phyloP scores from a whole-genome alignment of 306 rosid genomes.

The Quercus robur region DNA sequence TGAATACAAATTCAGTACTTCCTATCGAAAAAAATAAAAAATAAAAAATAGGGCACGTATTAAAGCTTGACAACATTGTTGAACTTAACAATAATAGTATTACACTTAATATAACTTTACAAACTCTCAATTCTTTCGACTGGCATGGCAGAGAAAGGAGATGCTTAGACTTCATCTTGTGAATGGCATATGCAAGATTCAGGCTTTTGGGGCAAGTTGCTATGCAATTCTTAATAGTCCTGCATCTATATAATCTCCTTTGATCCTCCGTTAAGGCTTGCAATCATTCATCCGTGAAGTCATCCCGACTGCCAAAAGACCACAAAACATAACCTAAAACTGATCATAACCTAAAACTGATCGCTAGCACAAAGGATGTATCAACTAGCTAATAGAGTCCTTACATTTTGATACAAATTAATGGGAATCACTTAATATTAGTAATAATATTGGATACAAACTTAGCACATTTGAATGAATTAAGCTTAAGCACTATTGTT shows the following conservation, averaged over 20 bases:
- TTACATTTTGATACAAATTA: background rate
- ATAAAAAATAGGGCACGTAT: too few species aligned
- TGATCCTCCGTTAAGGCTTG: slow-evolving; percentile 33
- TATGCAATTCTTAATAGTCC: slow-evolving; percentile 31
- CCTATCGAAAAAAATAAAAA: too few species aligned
- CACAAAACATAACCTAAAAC: background rate
- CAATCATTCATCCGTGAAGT: slow-evolving; percentile 17
- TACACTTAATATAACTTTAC: background rate
- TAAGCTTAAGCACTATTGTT: background rate
- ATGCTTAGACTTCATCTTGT: slow-evolving; percentile 36
- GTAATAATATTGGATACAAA: background rate
- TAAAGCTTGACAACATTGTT: too few species aligned
- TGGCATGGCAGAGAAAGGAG: background rate
- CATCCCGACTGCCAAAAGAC: slow-evolving; percentile 23
- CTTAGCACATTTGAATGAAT: background rate
- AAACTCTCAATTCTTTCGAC: background rate
- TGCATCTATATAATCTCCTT: slow-evolving; percentile 20
- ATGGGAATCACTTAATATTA: too few species aligned
- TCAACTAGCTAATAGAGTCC: background rate
- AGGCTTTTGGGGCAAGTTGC: slow-evolving; percentile 41
- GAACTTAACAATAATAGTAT: too few species aligned
- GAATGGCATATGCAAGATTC: slow-evolving; percentile 34
- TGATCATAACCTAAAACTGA: background rate
- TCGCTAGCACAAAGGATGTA: background rate
- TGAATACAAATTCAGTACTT: too few species aligned